A percentile compares a stretch with the other conserved stretches of the same genome.
These are phyloP conservation scores for Diaporthe caulivora DNA, from an alignment of 2,329 filamentous ascomycete species.

Conservation along the genomic window DNA sequence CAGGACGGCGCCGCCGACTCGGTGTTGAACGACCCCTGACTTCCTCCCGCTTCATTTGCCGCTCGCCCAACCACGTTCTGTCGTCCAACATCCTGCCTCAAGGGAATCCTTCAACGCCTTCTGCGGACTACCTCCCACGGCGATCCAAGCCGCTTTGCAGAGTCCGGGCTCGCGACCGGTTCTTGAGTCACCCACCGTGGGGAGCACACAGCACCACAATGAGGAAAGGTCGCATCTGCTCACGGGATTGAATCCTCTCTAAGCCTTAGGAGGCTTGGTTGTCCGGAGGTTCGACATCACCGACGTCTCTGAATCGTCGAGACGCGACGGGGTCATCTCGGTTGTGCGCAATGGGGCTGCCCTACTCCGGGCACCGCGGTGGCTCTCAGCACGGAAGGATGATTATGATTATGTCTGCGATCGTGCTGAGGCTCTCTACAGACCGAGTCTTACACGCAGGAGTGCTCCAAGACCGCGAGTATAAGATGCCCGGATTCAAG, in stretches of 20 bases:
- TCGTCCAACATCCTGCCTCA: not conserved
- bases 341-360: constrained; percentile 4
- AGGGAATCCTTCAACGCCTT: constrained; percentile 15
- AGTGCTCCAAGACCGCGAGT: not conserved
- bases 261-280: constrained; percentile 17
- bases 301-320: constrained; percentile 20
- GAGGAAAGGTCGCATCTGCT: constrained; percentile 28
- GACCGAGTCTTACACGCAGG: not conserved
- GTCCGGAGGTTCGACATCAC: constrained; percentile 18
- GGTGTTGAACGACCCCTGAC: constrained; percentile 21
- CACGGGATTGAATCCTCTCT: constrained; percentile 4
- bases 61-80: constrained; percentile 27
- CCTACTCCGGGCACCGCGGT: not conserved
- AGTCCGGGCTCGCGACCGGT: constrained; percentile 1
- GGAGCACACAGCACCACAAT: not conserved
- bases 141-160: constrained; percentile 25
- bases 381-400: constrained; percentile 2
- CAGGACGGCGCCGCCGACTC: constrained; percentile 25
- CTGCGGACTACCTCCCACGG: constrained; percentile 1
- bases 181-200: constrained; percentile 25
- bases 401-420: constrained; percentile 1
- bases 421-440: constrained; percentile 4
- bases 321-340: constrained; percentile 18
- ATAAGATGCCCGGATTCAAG: constrained; percentile 19
- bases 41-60: constrained; percentile 22